phyloP scores from a whole-genome alignment of 1,139 yeast species.

The Blastobotrys capitulatus region DNA sequence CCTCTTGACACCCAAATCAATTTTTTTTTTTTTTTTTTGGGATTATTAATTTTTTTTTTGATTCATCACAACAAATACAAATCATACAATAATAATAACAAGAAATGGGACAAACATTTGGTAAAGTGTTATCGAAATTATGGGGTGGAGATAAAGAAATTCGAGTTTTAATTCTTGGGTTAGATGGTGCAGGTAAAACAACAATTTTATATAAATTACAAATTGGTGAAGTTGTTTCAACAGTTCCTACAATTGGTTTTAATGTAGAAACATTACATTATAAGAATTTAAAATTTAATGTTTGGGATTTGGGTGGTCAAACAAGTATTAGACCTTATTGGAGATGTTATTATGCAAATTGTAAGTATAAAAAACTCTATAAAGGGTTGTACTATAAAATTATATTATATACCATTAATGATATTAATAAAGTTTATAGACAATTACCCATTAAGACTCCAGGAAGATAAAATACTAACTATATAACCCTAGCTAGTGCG shows the following conservation, averaged over 20 bases:
- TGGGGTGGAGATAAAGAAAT: constrained; percentile 93
- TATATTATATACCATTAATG: too few species aligned
- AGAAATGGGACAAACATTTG: constrained; percentile 38
- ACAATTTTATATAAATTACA: constrained; percentile 89
- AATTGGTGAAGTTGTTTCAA: constrained; percentile 89
- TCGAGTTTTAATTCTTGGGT: constrained; percentile 83
- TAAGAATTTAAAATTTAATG: constrained; percentile 83
- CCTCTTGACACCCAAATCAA: too few species aligned
- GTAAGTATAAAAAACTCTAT: too few species aligned
- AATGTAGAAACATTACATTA: constrained; percentile 91
- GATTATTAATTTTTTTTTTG: too few species aligned
- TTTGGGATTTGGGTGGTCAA: constrained; percentile 94
- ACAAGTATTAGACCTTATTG: constrained; percentile 96
- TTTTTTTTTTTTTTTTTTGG: too few species aligned
- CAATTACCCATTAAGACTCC: too few species aligned
- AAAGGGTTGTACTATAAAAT: too few species aligned
- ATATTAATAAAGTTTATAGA: too few species aligned
- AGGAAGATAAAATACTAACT: too few species aligned
- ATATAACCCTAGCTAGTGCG: constrained; percentile 53
- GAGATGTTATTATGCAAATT: constrained; percentile 95
- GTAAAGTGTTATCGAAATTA: constrained; percentile 75
- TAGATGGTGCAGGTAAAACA: constrained; percentile 98
- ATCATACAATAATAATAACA: neutral
- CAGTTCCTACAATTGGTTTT: constrained; percentile 95
- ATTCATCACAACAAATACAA: too few species aligned